Evolutionary conservation across 495 filamentous ascomycete genomes (phyloP).

Genomic region (Saxophila tyrrhenica): DNA sequence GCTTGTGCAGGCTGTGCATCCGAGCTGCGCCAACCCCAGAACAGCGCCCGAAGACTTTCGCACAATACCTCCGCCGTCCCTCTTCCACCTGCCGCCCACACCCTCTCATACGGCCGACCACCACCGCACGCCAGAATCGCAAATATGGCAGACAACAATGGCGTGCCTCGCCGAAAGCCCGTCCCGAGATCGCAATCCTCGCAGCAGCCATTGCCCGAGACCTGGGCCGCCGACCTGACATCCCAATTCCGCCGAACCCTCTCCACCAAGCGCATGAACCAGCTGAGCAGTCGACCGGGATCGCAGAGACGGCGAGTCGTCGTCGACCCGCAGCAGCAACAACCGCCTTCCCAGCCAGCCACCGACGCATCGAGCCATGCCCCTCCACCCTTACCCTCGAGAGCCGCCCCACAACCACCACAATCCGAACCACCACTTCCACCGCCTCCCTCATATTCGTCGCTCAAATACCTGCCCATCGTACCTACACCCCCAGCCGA

Average conservation of each 20-base stretch:
- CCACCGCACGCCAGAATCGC: background rate
- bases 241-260: slow-evolving; percentile 66
- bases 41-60: too few relatives aligned
- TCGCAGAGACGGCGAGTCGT: slow-evolving; percentile 38
- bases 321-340: slow-evolving; percentile 11
- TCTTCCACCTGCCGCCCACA: background rate
- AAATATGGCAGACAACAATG: slow-evolving; percentile 19
- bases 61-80: background rate
- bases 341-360: slow-evolving; percentile 26
- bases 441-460: slow-evolving; percentile 51
- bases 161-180: slow-evolving; percentile 13
- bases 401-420: slow-evolving; percentile 14
- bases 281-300: slow-evolving; percentile 44
- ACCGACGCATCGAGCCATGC: slow-evolving; percentile 27
- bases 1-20: background rate
- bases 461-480: slow-evolving; percentile 63
- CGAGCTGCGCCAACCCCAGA: background rate
- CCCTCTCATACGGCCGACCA: background rate
- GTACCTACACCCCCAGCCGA: slow-evolving; percentile 64
- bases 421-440: slow-evolving; percentile 4
- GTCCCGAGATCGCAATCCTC: slow-evolving; percentile 1
- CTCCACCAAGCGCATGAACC: slow-evolving; percentile 65
- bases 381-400: slow-evolving; percentile 30
- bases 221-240: slow-evolving; percentile 38
- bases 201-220: slow-evolving; percentile 16